phyloP scores from a whole-genome alignment of 305 asterid genomes.

The Fraxinus platypoda region DNA sequence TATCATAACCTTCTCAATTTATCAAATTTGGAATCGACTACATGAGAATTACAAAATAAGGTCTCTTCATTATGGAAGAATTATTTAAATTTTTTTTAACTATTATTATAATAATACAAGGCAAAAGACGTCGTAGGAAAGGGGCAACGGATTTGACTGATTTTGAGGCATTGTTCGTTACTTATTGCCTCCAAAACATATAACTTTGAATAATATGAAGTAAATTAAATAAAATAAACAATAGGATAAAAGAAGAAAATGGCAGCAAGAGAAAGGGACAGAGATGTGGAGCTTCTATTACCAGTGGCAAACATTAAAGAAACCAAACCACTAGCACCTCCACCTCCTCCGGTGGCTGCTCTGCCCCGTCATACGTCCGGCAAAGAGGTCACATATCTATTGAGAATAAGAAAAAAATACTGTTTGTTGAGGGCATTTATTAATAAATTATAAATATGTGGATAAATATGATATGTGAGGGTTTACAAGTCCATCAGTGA shows the following conservation, averaged over 20 bases:
- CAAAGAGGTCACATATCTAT: constrained; percentile 12
- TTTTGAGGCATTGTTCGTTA: background rate
- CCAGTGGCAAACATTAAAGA: constrained; percentile 17
- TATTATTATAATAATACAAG: background rate
- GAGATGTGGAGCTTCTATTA: constrained; percentile 19
- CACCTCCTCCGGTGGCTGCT: constrained; percentile 4
- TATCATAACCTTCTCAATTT: background rate
- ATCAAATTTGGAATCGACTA: background rate
- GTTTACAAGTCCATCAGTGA: background rate
- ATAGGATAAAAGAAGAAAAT: background rate
- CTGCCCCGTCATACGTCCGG: constrained; percentile 8
- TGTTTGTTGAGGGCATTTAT: background rate
- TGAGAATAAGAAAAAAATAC: background rate
- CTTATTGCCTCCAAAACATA: background rate
- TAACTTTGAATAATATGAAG: background rate
- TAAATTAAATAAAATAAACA: too few species aligned
- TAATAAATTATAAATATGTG: background rate
- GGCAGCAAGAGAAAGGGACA: constrained; percentile 15
- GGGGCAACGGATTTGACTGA: background rate
- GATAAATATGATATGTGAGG: background rate
- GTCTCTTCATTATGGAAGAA: background rate
- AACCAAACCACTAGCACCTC: background rate
- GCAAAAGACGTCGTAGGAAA: background rate
- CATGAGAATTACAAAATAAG: background rate
- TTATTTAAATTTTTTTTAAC: too few species aligned